Conservation (phyloP, 2,329 filamentous ascomycete genomes). For the Cordyceps cateniannulata region DNA sequence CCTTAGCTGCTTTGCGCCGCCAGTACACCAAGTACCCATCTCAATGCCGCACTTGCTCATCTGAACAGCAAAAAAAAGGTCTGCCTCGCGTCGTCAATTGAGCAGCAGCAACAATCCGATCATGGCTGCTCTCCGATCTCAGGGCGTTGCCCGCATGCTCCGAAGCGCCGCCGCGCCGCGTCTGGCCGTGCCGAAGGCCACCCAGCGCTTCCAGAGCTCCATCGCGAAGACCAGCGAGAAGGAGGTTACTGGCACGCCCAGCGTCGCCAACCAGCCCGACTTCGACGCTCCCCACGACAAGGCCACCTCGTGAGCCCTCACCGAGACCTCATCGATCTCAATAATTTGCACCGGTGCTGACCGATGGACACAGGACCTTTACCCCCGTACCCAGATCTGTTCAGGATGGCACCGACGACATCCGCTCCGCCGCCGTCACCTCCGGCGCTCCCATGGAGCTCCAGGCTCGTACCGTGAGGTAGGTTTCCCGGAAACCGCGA, state of each 20-base stretch:
- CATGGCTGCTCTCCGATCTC: constrained; percentile 63
- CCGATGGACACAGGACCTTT: constrained; percentile 58
- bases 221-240: constrained; percentile 31
- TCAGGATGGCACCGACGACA: constrained; percentile 83
- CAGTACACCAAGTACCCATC: background rate
- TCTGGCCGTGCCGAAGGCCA: constrained; percentile 33
- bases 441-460: constrained; percentile 92
- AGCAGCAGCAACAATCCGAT: constrained; percentile 14
- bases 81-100: constrained; percentile 5
- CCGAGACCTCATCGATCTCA: background rate
- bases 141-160: constrained; percentile 45
- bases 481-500: constrained; percentile 21
- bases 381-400: constrained; percentile 85
- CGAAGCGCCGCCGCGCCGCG: constrained; percentile 36
- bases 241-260: constrained; percentile 21
- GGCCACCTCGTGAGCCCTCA: constrained; percentile 68
- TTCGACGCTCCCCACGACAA: constrained; percentile 78
- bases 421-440: constrained; percentile 74
- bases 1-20: constrained; percentile 15
- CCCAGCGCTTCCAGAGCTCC: constrained; percentile 50
- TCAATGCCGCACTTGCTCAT: background rate
- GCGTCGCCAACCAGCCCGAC: constrained; percentile 62
- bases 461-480: constrained; percentile 91
- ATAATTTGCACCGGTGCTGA: constrained; percentile 7
- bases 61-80: background rate